A percentile compares a stretch with the other conserved stretches of the same genome.
phyloP scores from a whole-genome alignment of 257 asterid genomes.

The Penstemon eatonii region DNA sequence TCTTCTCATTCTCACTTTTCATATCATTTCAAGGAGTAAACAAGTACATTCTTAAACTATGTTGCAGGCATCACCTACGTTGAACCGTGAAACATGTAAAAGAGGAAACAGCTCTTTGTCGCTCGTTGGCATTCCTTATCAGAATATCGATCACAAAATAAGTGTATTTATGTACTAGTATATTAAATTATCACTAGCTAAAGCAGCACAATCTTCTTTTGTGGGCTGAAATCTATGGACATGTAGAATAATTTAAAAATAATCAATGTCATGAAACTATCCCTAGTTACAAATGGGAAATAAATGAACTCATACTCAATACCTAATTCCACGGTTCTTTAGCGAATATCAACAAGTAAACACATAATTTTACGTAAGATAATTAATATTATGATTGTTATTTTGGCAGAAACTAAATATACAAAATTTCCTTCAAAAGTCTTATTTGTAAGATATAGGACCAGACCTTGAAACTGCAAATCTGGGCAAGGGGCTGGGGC shows the following conservation, averaged over 20 bases:
- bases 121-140: not conserved
- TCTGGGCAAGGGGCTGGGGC: conserved; percentile 93
- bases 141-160: not conserved
- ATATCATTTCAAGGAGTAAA: not conserved
- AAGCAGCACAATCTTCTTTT: not conserved
- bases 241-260: not conserved
- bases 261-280: not conserved
- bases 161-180: not conserved
- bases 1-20: not conserved
- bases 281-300: not conserved
- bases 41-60: not conserved
- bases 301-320: not conserved
- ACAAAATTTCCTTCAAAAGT: conserved; percentile 31
- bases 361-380: conserved; percentile 25
- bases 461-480: conserved; percentile 95
- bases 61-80: conserved; percentile 85
- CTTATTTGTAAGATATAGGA: conserved; percentile 74
- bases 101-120: not conserved
- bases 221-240: not conserved
- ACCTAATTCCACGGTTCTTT: not conserved
- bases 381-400: conserved; percentile 25
- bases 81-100: conserved; percentile 25
- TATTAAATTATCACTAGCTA: conserved; percentile 6
- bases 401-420: conserved; percentile 32
- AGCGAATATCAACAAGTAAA: conserved; percentile 18